phyloP scores from a whole-genome alignment of 345 rosid species.

The Lumnitzera littorea region DNA sequence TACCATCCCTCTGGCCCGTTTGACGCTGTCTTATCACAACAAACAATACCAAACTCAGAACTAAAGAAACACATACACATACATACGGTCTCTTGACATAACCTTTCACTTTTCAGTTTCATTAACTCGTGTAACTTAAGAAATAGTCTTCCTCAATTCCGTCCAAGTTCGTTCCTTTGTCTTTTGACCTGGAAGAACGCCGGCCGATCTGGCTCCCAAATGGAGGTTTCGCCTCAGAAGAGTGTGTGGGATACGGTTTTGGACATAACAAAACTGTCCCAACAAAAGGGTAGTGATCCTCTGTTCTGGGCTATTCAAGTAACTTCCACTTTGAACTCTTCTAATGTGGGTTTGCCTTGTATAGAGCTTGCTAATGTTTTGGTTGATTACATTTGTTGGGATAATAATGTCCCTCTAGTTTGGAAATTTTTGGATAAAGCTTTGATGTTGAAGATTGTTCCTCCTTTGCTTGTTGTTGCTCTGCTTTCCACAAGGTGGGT shows the following conservation, averaged over 20 bases:
- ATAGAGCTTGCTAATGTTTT: slow-evolving; percentile 57
- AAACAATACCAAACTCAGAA: background rate
- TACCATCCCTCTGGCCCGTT: slow-evolving; percentile 2
- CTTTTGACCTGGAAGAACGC: background rate
- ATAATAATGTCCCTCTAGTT: slow-evolving; percentile 63
- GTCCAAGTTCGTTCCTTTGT: background rate
- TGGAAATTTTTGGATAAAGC: slow-evolving; percentile 96
- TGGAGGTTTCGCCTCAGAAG: slow-evolving; percentile 16
- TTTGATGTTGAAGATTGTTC: slow-evolving; percentile 49
- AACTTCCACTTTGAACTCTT: slow-evolving; percentile 47
- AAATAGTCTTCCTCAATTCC: too few species aligned
- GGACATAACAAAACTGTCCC: slow-evolving; percentile 60
- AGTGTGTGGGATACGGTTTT: slow-evolving; percentile 57
- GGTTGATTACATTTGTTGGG: slow-evolving; percentile 83
- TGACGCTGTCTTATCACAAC: background rate
- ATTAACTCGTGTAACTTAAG: too few species aligned
- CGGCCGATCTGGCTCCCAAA: slow-evolving; percentile 7
- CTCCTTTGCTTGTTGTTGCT: slow-evolving; percentile 76
- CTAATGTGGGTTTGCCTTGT: slow-evolving; percentile 58
- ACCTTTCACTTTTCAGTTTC: too few species aligned
- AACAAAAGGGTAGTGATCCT: slow-evolving; percentile 57
- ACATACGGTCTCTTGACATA: too few species aligned
- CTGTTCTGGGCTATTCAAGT: slow-evolving; percentile 66
- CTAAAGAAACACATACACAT: background rate
- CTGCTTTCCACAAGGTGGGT: slow-evolving; percentile 64